A percentile compares a stretch with the other conserved stretches of the same genome.
phyloP scores from a whole-genome alignment of 2,329 filamentous ascomycete genomes.

The Ambrosiella beaveri region DNA sequence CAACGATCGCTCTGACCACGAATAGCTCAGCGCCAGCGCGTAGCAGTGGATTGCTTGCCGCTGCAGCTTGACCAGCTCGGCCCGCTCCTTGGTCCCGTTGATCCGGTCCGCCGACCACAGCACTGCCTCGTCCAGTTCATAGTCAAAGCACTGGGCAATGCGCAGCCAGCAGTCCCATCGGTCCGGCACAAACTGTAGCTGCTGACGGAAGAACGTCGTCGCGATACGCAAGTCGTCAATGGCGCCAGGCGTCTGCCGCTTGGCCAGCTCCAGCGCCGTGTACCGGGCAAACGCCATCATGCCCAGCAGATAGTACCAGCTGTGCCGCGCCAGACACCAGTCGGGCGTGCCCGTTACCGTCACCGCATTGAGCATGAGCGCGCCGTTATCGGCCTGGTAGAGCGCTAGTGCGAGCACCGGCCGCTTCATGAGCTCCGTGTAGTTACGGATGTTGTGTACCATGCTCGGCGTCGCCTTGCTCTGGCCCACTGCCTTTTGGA shows the following conservation, averaged over 20 bases:
- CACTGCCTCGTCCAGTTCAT: slow-evolving; percentile 71
- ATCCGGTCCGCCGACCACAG: slow-evolving; percentile 84
- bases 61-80: slow-evolving; percentile 58
- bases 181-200: slow-evolving; percentile 65
- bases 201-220: slow-evolving; percentile 60
- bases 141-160: slow-evolving; percentile 72
- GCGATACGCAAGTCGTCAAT: slow-evolving; percentile 74
- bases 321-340: slow-evolving; percentile 55
- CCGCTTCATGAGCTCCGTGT: slow-evolving; percentile 64
- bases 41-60: slow-evolving; percentile 71
- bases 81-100: slow-evolving; percentile 47
- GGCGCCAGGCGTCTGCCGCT: slow-evolving; percentile 59
- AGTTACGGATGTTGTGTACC: slow-evolving; percentile 72
- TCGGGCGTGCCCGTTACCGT: slow-evolving; percentile 47
- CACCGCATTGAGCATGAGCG: slow-evolving; percentile 55
- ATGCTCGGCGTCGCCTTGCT: slow-evolving; percentile 65
- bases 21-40: slow-evolving; percentile 40
- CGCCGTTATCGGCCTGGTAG: slow-evolving; percentile 64
- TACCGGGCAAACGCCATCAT: slow-evolving; percentile 82
- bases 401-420: slow-evolving; percentile 68
- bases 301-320: slow-evolving; percentile 85
- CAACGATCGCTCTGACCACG: slow-evolving; percentile 20
- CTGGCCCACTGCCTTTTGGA: slow-evolving; percentile 70
- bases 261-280: slow-evolving; percentile 48
- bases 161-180: slow-evolving; percentile 87